Base-by-base conservation (phyloP, 2,329 filamentous ascomycete genomes). In the Phialophora chinensis region DNA sequence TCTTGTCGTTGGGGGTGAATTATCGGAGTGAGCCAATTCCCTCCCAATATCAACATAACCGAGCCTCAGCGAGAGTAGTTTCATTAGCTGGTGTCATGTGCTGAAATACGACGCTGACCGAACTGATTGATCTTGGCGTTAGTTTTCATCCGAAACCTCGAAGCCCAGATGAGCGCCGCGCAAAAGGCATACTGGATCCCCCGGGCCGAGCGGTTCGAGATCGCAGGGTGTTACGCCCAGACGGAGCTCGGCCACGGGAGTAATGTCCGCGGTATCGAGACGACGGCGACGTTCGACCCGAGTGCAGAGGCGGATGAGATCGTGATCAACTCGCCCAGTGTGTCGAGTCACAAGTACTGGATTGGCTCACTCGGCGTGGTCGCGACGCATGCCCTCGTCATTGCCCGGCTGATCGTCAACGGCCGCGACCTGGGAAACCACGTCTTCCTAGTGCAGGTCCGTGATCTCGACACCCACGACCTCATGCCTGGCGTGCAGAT, bases 181-280 rank as follows among this genome's bases (percentile, higher is more conserved):
- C 71, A 72, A 47, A 67, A 72, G 33, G 66, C 66, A 8, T 63
- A 69, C 29, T 72, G 71, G 71, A 60, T 72, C 35, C 71, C 71
- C n/a, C 69, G 68, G 35, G 68, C 70, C 1, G 65, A 72, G 59
- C 60, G 65, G 23, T 67, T 69, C 56, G 71, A 73, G 62, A 75
- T 76, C 27, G 67, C 71, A n/a, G 74, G 75, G 14, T 72, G 70
- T 3, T 76, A 75, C 54, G 62, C 69, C 3, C 75, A 76, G 63
- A 76, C 75, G 1, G 75, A 76, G 63, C 67, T 76, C 6, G 72
- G 72, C 31, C 75, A 76, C 68, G 74, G 75, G 27, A 73, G 70
- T 27, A 70, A 71, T 49, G 72, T 76, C 20, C 61, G 71, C 12
- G 74, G 73, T 10, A 72, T 76, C 27, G 73, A 76, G 65, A 76